A percentile compares a stretch with the other conserved stretches of the same genome.
These are phyloP conservation scores for Arabidopsis arenosa DNA, from an alignment of 345 rosid species.

Conservation along the genomic window DNA sequence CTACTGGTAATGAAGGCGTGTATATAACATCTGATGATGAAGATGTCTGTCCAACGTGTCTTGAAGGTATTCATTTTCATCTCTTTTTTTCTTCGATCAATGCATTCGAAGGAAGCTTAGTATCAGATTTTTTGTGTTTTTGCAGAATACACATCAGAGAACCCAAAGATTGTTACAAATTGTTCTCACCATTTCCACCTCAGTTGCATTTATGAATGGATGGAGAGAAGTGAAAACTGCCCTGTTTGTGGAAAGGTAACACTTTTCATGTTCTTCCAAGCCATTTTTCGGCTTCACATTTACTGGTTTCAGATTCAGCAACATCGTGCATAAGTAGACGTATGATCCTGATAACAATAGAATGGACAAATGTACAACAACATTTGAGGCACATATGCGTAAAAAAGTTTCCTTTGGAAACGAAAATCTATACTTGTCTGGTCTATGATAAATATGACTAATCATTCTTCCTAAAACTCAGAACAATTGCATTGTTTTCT, in stretches of 20 bases:
- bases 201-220: slow-evolving; percentile 98
- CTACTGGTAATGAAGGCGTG: slow-evolving; percentile 51
- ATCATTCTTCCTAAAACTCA: background rate
- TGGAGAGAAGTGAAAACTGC: slow-evolving; percentile 98
- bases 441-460: background rate
- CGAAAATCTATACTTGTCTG: background rate
- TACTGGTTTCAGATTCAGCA: background rate
- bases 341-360: background rate
- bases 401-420: background rate
- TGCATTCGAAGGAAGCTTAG: slow-evolving; percentile 26
- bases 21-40: slow-evolving; percentile 78
- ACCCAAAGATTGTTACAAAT: slow-evolving; percentile 88
- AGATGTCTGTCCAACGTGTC: slow-evolving; percentile 98
- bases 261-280: slow-evolving; percentile 22
- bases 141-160: slow-evolving; percentile 91
- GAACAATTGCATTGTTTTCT: slow-evolving; percentile 17
- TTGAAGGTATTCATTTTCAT: slow-evolving; percentile 68
- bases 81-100: background rate
- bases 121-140: background rate
- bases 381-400: background rate
- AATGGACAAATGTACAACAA: background rate
- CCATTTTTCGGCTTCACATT: slow-evolving; percentile 1
- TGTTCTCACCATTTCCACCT: slow-evolving; percentile 98
- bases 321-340: slow-evolving; percentile 3
- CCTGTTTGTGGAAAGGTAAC: slow-evolving; percentile 98